A percentile compares a stretch with the other conserved stretches of the same genome.
phyloP scores from a whole-genome alignment of 2,329 filamentous ascomycete species.

The Fusarium xylarioides region DNA sequence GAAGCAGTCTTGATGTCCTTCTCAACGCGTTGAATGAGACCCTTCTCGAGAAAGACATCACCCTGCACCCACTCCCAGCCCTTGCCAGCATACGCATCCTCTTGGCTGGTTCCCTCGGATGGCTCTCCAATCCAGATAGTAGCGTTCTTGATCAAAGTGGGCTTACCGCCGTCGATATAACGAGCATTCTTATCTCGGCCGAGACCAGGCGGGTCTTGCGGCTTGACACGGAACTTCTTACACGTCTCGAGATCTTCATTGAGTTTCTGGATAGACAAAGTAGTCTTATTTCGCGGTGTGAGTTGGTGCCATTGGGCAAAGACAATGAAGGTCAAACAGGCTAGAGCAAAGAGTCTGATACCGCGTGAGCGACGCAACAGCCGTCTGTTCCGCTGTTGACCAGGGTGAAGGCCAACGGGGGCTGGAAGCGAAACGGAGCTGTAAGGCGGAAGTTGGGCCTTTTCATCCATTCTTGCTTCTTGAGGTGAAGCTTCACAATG shows the following conservation, averaged over 20 bases:
- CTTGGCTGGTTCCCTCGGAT: slow-evolving; percentile 55
- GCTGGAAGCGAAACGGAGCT: slow-evolving; percentile 46
- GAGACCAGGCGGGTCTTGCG: slow-evolving; percentile 63
- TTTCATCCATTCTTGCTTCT: slow-evolving; percentile 48
- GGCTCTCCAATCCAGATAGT: slow-evolving; percentile 74
- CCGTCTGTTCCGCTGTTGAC: slow-evolving; percentile 37
- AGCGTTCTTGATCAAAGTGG: slow-evolving; percentile 72
- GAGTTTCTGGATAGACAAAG: slow-evolving; percentile 63
- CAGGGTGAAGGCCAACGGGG: slow-evolving; percentile 17
- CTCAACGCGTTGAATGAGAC: slow-evolving; percentile 66
- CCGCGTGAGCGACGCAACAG: slow-evolving; percentile 55
- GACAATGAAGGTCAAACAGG: slow-evolving; percentile 61
- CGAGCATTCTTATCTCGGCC: slow-evolving; percentile 69
- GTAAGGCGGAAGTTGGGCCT: slow-evolving; percentile 57
- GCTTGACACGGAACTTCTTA: slow-evolving; percentile 62
- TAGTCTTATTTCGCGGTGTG: slow-evolving; percentile 40
- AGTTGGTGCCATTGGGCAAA: slow-evolving; percentile 60
- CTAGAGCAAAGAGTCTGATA: slow-evolving; percentile 55
- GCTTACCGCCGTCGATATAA: slow-evolving; percentile 65
- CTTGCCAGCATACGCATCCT: slow-evolving; percentile 65
- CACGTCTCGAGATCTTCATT: slow-evolving; percentile 65
- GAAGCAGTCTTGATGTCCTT: slow-evolving; percentile 52
- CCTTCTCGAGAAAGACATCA: slow-evolving; percentile 69
- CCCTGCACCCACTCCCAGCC: slow-evolving; percentile 68
- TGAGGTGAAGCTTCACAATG: background rate